These are phyloP conservation scores for Cyberlindnera japonica DNA, from an alignment of 805 yeast genomes.

Conservation along the genomic window DNA sequence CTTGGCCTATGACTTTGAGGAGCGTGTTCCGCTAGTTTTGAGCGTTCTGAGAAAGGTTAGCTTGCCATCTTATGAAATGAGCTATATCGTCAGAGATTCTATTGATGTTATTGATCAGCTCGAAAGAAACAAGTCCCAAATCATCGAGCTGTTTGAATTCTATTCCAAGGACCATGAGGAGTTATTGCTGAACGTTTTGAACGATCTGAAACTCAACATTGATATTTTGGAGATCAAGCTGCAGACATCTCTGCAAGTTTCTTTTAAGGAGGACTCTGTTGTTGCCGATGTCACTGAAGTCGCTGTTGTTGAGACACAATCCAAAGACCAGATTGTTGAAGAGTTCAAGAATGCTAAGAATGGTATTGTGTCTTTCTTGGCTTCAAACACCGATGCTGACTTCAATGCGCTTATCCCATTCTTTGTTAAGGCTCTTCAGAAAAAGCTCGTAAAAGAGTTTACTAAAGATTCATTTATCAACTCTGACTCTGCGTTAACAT, in stretches of 20 bases:
- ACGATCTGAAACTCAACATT: conserved; percentile 33
- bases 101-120: conserved; percentile 33
- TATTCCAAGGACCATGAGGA: conserved; percentile 35
- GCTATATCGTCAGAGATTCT: conserved; percentile 36
- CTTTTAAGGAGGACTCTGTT: conserved; percentile 24
- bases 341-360: conserved; percentile 19
- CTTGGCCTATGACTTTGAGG: conserved; percentile 39
- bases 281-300: conserved; percentile 17
- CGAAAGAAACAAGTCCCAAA: conserved; percentile 35
- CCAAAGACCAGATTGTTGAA: conserved; percentile 16
- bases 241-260: conserved; percentile 52
- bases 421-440: conserved; percentile 42
- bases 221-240: conserved; percentile 60
- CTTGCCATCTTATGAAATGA: conserved; percentile 35
- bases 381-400: conserved; percentile 32
- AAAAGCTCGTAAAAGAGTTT: conserved; percentile 24
- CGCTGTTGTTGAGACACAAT: conserved; percentile 14
- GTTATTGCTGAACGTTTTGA: conserved; percentile 37
- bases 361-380: conserved; percentile 34
- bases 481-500: conserved; percentile 48
- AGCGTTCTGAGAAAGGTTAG: conserved; percentile 32
- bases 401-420: conserved; percentile 40
- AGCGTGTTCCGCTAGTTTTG: conserved; percentile 33
- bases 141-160: conserved; percentile 38
- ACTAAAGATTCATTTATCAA: conserved; percentile 35